Evolutionary conservation across 176 grass and related monocot species (phyloP), one percentile per base, ranked within the genome.

Genomic region (Ensete glaucum): DNA sequence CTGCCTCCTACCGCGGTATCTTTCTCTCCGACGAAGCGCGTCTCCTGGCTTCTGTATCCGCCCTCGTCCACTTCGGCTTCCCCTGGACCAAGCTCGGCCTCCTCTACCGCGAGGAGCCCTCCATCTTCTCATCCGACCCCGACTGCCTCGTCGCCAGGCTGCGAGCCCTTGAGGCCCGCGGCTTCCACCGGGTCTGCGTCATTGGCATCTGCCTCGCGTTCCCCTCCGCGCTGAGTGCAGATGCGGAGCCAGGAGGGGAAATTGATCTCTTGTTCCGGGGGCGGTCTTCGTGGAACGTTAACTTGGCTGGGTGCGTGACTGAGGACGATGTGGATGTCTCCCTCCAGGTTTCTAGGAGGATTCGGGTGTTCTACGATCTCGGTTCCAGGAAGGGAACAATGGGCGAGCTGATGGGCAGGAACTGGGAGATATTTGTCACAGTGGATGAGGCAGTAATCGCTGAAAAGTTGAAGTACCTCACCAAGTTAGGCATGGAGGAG

Each of bases 151-250:
- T 83, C 24, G 7, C 73, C 27, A 87, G 90, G 51, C 90, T 92
- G 11, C 57, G 53, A 21, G 77, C 80, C 11, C 84, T 92, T 53
- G 90, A 89, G 73, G 74, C 65, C 34, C 50, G 80, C 14, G 64
- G 73, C 34, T 74, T 87, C 22, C 79, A 70, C 62, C 90, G 87
- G 22, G 79, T 78, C 3, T 85, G 82, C 1, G 81, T 81, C 48
- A 88, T 97, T n/a, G 87, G 90, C 23, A 81, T 87, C 17, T 97
- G 90, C 76, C 85, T 97, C 2, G 70, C 66, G 67, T 93, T 90
- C 82, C 88, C 87, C 15, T 82, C 77, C 17, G 79, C 77, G 51
- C 60, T 92, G 13, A 73, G 52, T 53, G 21, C 57, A 12, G 84
- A 89, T 69, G 54, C 86, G 70, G 71, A 77, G 58, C 69, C 76